Evolutionary conservation across 2,329 filamentous ascomycete species (phyloP).

Genomic region (Pyricularia sp.): DNA sequence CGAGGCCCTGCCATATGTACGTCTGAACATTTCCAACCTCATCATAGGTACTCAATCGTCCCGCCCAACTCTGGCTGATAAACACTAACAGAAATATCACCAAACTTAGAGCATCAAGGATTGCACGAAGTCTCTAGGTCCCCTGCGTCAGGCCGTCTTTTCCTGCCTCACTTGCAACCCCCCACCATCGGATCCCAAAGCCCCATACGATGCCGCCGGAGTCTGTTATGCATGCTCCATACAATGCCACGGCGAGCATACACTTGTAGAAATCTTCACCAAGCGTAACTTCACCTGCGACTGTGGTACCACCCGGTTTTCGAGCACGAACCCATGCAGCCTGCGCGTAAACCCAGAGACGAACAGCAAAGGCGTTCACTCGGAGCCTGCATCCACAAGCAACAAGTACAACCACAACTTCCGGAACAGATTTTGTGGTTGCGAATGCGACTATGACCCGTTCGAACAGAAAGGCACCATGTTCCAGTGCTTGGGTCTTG

Average conservation of each 20-base stretch:
- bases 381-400: slow-evolving; percentile 54
- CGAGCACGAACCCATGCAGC: slow-evolving; percentile 56
- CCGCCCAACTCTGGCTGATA: background rate
- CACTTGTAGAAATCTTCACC: slow-evolving; percentile 85
- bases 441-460: slow-evolving; percentile 75
- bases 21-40: slow-evolving; percentile 13
- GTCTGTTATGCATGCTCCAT: slow-evolving; percentile 97
- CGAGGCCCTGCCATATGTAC: slow-evolving; percentile 83
- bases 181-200: slow-evolving; percentile 47
- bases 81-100: background rate
- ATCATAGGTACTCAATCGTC: background rate
- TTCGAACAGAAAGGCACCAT: slow-evolving; percentile 89
- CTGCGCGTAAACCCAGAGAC: slow-evolving; percentile 61
- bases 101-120: slow-evolving; percentile 70
- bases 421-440: slow-evolving; percentile 82
- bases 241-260: slow-evolving; percentile 90
- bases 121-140: slow-evolving; percentile 81
- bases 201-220: slow-evolving; percentile 60
- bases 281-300: slow-evolving; percentile 96
- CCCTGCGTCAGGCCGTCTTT: slow-evolving; percentile 78
- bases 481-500: slow-evolving; percentile 90
- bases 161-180: slow-evolving; percentile 92
- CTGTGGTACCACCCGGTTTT: slow-evolving; percentile 77
- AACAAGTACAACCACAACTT: slow-evolving; percentile 98
- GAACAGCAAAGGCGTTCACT: slow-evolving; percentile 67